These are phyloP conservation scores for Fusarium brevicatenulatum DNA, from an alignment of 2,329 filamentous ascomycete species.

Conservation along the genomic window DNA sequence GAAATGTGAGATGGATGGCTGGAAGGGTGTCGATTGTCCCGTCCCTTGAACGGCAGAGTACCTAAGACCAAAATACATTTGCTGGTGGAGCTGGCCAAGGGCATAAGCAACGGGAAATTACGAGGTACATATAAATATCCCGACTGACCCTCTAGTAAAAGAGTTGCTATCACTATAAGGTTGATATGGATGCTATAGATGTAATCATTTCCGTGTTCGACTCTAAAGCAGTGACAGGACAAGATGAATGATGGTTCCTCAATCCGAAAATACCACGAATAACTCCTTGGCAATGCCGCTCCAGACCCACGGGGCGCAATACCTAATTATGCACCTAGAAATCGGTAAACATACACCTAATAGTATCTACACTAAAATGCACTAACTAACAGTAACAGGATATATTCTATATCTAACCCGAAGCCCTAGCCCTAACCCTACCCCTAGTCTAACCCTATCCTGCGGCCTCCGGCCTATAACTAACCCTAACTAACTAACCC, in stretches of 20 bases:
- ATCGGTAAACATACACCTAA: too few species aligned
- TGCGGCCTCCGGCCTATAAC: too few species aligned
- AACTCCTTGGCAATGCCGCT: slow-evolving; percentile 26
- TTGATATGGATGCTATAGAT: not conserved
- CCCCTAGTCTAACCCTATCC: too few species aligned
- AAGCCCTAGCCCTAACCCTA: too few species aligned
- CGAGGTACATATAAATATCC: not conserved
- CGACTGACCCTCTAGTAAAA: not conserved
- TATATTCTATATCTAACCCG: too few species aligned
- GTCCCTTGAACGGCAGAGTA: not conserved
- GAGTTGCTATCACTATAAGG: not conserved
- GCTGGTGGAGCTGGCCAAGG: slow-evolving; percentile 2
- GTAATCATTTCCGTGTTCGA: not conserved
- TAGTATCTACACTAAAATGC: too few species aligned
- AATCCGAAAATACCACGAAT: slow-evolving; percentile 29
- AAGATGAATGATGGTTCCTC: not conserved
- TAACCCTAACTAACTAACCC: too few species aligned
- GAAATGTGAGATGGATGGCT: slow-evolving; percentile 5
- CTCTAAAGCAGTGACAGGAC: not conserved
- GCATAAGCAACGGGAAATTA: not conserved
- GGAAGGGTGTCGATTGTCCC: not conserved
- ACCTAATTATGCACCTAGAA: too few species aligned
- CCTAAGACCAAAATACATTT: slow-evolving; percentile 5
- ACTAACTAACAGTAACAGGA: too few species aligned
- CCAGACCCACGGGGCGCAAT: slow-evolving; percentile 33